phyloP scores from a whole-genome alignment of 352 stramenopile species.

The Phytophthora podocarpi region DNA sequence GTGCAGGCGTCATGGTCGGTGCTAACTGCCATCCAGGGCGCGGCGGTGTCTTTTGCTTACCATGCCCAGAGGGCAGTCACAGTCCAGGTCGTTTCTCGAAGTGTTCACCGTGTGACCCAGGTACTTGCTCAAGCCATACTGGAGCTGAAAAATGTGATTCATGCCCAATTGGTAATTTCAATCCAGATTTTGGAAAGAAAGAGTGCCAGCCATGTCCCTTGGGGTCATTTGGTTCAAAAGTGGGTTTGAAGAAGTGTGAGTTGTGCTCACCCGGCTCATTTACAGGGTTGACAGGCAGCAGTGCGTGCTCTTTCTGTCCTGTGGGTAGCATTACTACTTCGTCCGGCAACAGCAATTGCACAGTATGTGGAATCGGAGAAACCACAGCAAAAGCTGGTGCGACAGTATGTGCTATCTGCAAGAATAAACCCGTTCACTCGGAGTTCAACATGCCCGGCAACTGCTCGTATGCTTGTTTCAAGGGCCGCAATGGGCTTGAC shows the following conservation, averaged over 20 bases:
- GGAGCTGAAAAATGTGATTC: conserved; percentile 53
- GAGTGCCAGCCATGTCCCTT: conserved; percentile 62
- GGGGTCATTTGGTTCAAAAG: conserved; percentile 53
- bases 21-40: conserved; percentile 69
- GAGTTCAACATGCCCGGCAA: conserved; percentile 80
- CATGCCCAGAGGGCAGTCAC: conserved; percentile 68
- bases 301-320: conserved; percentile 56
- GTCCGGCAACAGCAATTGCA: conserved; percentile 60
- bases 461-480: conserved; percentile 83
- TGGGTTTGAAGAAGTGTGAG: conserved; percentile 58
- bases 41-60: conserved; percentile 68
- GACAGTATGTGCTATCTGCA: conserved; percentile 54
- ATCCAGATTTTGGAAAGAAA: conserved; percentile 71
- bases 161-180: conserved; percentile 68
- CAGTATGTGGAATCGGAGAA: conserved; percentile 75
- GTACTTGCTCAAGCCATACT: conserved; percentile 55
- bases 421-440: conserved; percentile 68
- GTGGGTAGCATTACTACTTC: conserved; percentile 62
- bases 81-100: conserved; percentile 60
- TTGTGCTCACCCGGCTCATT: conserved; percentile 67
- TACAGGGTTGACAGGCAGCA: conserved; percentile 45
- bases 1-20: conserved; percentile 49
- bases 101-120: conserved; percentile 74
- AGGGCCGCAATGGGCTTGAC: conserved; percentile 76
- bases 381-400: conserved; percentile 63